These are phyloP conservation scores for Ophiocordyceps unilateralis DNA, from an alignment of 2,329 filamentous ascomycete genomes.

Conservation along the genomic window DNA sequence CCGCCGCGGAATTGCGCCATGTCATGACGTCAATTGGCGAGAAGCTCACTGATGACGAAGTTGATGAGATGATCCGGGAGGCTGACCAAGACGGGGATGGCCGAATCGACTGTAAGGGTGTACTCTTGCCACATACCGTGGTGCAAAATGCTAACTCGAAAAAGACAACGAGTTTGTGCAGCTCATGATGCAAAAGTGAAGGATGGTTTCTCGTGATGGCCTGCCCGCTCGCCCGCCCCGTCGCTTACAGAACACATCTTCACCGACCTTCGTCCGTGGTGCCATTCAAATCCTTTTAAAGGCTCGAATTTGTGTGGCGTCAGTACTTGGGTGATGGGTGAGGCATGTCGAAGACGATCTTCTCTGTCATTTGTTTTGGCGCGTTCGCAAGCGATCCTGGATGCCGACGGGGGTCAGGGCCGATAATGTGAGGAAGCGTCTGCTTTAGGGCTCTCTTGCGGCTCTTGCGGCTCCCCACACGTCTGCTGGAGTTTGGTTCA, in stretches of 20 bases:
- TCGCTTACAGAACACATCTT: background rate
- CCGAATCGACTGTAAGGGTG: slow-evolving; percentile 75
- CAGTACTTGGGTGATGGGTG: background rate
- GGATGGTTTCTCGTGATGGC: background rate
- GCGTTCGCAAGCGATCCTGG: background rate
- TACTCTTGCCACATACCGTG: slow-evolving; percentile 2
- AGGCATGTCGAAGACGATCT: background rate
- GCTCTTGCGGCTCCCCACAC: background rate
- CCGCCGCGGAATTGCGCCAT: slow-evolving; percentile 70
- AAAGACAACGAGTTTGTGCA: slow-evolving; percentile 84
- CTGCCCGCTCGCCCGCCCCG: background rate
- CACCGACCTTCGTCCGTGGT: background rate
- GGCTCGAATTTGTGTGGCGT: background rate
- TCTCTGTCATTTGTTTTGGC: background rate
- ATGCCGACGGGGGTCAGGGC: background rate
- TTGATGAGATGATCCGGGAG: slow-evolving; percentile 87
- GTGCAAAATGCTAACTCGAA: slow-evolving; percentile 5
- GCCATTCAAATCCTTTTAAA: background rate
- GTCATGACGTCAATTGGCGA: slow-evolving; percentile 88
- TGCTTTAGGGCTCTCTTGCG: background rate
- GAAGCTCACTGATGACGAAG: slow-evolving; percentile 80
- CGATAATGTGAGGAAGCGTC: background rate
- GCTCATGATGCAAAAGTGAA: slow-evolving; percentile 90
- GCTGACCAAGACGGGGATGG: slow-evolving; percentile 81
- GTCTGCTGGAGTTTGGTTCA: background rate